A percentile compares a stretch with the other conserved stretches of the same genome.
Evolutionary conservation across 2,329 filamentous ascomycete species (phyloP).

Genomic region (Hypoxylon sp.): DNA sequence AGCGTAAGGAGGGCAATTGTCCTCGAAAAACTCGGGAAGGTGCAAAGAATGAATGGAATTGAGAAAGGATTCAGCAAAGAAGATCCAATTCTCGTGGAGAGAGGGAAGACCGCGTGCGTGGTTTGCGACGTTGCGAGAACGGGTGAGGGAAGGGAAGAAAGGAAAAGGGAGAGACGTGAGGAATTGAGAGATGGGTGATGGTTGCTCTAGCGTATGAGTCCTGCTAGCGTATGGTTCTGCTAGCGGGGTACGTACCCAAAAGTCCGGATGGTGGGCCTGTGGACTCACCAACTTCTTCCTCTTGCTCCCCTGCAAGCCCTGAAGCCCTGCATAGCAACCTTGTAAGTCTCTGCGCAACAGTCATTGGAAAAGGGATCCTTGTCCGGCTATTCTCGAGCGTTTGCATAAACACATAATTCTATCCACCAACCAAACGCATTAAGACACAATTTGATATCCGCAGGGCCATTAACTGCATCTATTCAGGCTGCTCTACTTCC

Average conservation of each 20-base stretch:
- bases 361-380: constrained; percentile 25
- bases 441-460: constrained; percentile 20
- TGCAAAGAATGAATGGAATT: constrained; percentile 45
- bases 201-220: constrained; percentile 19
- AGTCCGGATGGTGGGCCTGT: not conserved
- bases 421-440: constrained; percentile 27
- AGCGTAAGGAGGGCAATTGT: constrained; percentile 42
- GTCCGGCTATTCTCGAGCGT: constrained; percentile 25
- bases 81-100: constrained; percentile 39
- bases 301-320: constrained; percentile 11
- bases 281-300: constrained; percentile 4
- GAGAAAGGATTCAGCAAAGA: constrained; percentile 40
- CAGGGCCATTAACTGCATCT: constrained; percentile 9
- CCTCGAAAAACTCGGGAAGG: constrained; percentile 43
- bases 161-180: constrained; percentile 31
- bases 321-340: not conserved
- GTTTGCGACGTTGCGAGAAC: constrained; percentile 36
- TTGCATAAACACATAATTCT: constrained; percentile 33
- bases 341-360: not conserved
- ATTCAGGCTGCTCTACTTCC: constrained; percentile 19
- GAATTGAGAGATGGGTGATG: constrained; percentile 14
- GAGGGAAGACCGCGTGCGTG: constrained; percentile 37
- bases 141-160: constrained; percentile 34
- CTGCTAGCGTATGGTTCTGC: not conserved
- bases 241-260: constrained; percentile 4